A percentile compares a stretch with the other conserved stretches of the same genome.
These are phyloP conservation scores for Ophiostoma australiae DNA, from an alignment of 2,329 filamentous ascomycete species.

Conservation along the genomic window DNA sequence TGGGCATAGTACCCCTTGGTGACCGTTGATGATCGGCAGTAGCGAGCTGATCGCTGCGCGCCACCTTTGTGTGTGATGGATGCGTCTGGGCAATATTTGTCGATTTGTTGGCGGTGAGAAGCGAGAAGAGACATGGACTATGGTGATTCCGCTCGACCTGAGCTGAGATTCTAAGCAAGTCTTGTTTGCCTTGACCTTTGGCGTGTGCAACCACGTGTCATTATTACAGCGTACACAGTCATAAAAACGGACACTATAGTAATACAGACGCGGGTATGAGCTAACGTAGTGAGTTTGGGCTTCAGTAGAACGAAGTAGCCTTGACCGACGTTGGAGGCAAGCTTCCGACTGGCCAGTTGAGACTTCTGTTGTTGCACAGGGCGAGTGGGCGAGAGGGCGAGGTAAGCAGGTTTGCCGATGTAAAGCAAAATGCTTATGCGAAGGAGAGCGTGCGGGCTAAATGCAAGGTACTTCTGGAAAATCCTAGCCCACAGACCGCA, in stretches of 20 bases:
- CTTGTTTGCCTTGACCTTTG: not conserved
- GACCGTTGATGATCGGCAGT: not conserved
- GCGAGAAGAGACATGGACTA: not conserved
- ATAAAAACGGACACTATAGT: not conserved
- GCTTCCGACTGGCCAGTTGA: not conserved
- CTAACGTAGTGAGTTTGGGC: not conserved
- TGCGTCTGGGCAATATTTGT: not conserved
- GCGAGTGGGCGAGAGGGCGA: not conserved
- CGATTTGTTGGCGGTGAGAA: constrained; percentile 3
- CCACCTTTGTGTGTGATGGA: not conserved
- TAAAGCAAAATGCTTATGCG: not conserved
- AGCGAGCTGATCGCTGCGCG: not conserved
- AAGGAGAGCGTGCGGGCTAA: not conserved
- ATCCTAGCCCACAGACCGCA: not conserved
- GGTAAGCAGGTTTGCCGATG: not conserved
- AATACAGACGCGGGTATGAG: not conserved
- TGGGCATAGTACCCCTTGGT: not conserved
- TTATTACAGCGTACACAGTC: not conserved
- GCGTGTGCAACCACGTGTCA: not conserved
- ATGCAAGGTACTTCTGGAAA: not conserved
- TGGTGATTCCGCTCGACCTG: not conserved
- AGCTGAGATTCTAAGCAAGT: not conserved
- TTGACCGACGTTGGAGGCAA: not conserved
- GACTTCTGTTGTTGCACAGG: not conserved
- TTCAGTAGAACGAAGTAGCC: not conserved